Percentiles rank a stretch among this genome's conserved stretches.
Evolutionary conservation across 805 yeast species (phyloP).

Genomic region (Lipomyces kockii): DNA sequence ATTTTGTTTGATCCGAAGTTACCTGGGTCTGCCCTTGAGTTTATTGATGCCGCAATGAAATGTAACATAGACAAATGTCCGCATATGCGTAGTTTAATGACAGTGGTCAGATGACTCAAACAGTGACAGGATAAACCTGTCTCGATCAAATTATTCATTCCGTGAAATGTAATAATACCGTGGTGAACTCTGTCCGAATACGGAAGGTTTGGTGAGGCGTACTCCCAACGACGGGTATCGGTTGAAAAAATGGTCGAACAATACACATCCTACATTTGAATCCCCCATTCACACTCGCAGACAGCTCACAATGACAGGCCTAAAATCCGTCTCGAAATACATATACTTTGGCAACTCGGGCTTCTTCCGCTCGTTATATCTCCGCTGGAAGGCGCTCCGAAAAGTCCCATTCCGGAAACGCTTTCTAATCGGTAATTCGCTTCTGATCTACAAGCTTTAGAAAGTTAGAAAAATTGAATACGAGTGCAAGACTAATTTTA

Average conservation of each 20-base stretch:
- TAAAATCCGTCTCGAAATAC: not conserved
- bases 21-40: not conserved
- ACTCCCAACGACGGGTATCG: too few species aligned
- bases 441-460: not conserved
- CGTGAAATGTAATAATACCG: too few species aligned
- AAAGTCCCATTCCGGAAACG: conserved; percentile 69
- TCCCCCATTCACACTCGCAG: not conserved
- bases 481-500: not conserved
- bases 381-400: conserved; percentile 64
- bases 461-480: too few species aligned
- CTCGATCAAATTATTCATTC: too few species aligned
- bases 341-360: not conserved
- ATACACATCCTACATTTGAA: too few species aligned
- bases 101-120: not conserved
- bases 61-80: not conserved
- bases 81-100: not conserved
- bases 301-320: not conserved
- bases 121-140: too few species aligned
- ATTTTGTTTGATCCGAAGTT: not conserved
- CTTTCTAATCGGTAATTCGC: conserved; percentile 58
- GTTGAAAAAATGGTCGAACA: too few species aligned
- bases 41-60: not conserved
- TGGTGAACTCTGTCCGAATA: too few species aligned
- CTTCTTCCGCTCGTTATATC: conserved; percentile 40
- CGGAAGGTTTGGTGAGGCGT: too few species aligned